A percentile compares a stretch with the other conserved stretches of the same genome.
Conservation (phyloP, 371 early-diverging fungal genomes). For the Mortierella sp. region DNA sequence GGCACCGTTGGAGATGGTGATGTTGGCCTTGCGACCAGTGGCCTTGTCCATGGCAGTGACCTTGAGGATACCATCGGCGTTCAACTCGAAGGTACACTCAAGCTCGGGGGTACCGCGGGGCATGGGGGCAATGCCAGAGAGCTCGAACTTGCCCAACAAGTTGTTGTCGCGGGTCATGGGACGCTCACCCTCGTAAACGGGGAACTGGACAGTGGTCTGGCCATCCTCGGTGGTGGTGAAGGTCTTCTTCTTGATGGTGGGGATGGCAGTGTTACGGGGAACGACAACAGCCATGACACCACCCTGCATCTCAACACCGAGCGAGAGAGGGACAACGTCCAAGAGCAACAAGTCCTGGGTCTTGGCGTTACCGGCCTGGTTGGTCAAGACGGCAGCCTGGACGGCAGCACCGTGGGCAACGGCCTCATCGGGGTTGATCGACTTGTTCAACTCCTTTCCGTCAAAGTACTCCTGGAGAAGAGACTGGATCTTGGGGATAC, state of each 20-base stretch:
- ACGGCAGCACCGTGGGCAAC: constrained; percentile 97
- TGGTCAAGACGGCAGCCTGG: constrained; percentile 86
- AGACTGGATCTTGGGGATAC: constrained; percentile 97
- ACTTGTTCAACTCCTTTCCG: constrained; percentile 85
- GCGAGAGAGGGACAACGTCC: constrained; percentile 91
- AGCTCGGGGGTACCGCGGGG: constrained; percentile 94
- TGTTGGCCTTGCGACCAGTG: constrained; percentile 88
- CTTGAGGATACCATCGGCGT: constrained; percentile 96
- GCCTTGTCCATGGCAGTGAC: constrained; percentile 93
- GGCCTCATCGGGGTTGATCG: constrained; percentile 96
- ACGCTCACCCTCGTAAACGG: constrained; percentile 95
- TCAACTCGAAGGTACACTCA: constrained; percentile 93
- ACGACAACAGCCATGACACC: constrained; percentile 84
- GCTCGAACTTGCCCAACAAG: constrained; percentile 91
- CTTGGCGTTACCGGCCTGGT: constrained; percentile 74
- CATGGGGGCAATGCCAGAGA: constrained; percentile 88
- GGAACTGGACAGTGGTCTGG: constrained; percentile 93
- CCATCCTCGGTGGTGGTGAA: constrained; percentile 97
- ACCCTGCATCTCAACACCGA: constrained; percentile 96
- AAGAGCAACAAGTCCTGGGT: constrained; percentile 81
- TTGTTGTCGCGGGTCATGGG: constrained; percentile 94
- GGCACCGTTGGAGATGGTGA: constrained; percentile 93
- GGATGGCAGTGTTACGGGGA: constrained; percentile 92
- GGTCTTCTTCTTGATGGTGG: constrained; percentile 89
- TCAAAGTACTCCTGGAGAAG: constrained; percentile 89